Percentiles rank a stretch among this genome's conserved stretches.
Conservation (phyloP, 2,329 filamentous ascomycete genomes). For the Hypoxylon sp. region DNA sequence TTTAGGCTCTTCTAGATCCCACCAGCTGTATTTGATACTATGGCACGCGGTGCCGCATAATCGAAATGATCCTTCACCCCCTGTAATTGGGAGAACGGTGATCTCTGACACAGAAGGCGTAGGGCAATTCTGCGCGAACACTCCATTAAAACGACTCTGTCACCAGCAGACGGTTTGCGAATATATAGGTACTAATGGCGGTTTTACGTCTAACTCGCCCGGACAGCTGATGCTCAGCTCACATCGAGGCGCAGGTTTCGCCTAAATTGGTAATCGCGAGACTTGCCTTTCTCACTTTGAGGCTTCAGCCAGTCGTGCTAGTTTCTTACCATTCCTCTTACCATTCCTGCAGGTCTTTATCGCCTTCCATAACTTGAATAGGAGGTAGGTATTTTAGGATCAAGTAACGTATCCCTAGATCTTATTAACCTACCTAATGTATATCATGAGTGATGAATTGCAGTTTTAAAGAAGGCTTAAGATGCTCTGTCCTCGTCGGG, state of each 20-base stretch:
- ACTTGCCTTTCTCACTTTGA: conserved; percentile 18
- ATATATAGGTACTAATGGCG: too few relatives aligned
- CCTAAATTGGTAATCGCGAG: conserved; percentile 15
- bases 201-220: conserved; percentile 4
- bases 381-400: conserved; percentile 13
- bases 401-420: conserved; percentile 6
- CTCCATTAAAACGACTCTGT: conserved; percentile 10
- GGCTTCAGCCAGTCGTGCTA: conserved; percentile 1
- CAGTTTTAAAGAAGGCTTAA: conserved; percentile 20
- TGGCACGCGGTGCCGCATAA: conserved; percentile 1
- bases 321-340: conserved; percentile 2
- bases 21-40: not conserved
- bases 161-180: conserved; percentile 1
- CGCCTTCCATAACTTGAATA: not conserved
- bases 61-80: conserved; percentile 28
- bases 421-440: too few relatives aligned
- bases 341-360: conserved; percentile 9
- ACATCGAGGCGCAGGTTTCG: conserved; percentile 36
- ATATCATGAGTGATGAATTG: conserved; percentile 5
- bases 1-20: conserved; percentile 12
- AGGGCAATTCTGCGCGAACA: conserved; percentile 6
- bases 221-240: conserved; percentile 11
- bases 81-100: conserved; percentile 25
- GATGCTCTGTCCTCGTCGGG: conserved; percentile 2
- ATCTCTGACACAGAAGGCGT: conserved; percentile 16